Percentiles rank a stretch among this genome's conserved stretches.
Evolutionary conservation across 2,329 filamentous ascomycete genomes (phyloP).

Genomic region (Colletotrichum sp.): DNA sequence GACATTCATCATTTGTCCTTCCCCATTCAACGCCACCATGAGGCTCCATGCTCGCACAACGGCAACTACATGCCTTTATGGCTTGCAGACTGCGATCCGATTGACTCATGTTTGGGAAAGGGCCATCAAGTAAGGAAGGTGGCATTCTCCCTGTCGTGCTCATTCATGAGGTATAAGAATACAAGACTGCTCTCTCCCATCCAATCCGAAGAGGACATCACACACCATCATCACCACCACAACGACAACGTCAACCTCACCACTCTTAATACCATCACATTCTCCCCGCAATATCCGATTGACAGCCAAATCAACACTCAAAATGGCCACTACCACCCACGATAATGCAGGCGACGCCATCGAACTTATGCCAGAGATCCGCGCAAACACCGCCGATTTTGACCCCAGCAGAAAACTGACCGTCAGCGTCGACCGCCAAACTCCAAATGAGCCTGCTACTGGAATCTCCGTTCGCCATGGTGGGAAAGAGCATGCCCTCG

Average conservation of each 20-base stretch:
- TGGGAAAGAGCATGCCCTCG: conserved; percentile 24
- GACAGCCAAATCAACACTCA: neutral
- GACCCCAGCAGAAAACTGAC: conserved; percentile 6
- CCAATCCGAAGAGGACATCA: neutral
- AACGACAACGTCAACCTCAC: neutral
- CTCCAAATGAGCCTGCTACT: neutral
- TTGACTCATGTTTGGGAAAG: neutral
- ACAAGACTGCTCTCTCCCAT: neutral
- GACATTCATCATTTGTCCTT: neutral
- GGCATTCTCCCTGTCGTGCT: neutral
- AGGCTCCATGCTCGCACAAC: neutral
- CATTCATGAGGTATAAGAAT: neutral
- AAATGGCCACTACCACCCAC: neutral
- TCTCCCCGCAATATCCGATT: neutral
- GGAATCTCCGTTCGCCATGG: conserved; percentile 11
- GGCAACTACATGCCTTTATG: neutral
- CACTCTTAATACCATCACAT: neutral
- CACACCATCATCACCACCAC: neutral
- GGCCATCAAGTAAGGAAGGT: neutral
- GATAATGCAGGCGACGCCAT: neutral
- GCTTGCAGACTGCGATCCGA: neutral
- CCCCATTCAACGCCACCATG: neutral
- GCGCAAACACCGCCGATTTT: neutral
- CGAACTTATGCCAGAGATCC: conserved; percentile 18
- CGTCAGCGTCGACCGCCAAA: neutral